Base-by-base conservation (phyloP, 228 moss, liverwort and hornwort species). In the Sphagnum magellanicum region DNA sequence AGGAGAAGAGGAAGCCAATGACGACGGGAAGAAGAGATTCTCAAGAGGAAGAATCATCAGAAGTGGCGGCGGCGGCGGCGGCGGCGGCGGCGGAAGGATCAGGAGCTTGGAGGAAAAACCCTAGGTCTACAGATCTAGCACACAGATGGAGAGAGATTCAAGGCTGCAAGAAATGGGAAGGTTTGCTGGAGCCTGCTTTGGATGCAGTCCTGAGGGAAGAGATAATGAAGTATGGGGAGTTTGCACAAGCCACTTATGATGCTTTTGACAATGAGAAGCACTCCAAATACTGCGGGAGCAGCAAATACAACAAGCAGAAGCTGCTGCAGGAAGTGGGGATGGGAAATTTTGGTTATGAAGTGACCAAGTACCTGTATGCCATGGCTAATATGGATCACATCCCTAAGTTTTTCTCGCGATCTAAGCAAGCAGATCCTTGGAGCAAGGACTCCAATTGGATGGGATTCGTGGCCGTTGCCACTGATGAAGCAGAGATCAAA, bases 101-200 rank as follows among this genome's bases (percentile, higher is more conserved):
- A 32, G 32, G 32, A 32, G 32, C 32, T 32, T 32, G 61, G 4
- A 61, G 16, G 61, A 16, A 8, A 8, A 53, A 57, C 53, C 52
- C 11, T 6, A 8, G 57, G 47, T 32, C 53, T 51, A 6, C 53
- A 59, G 49, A 69, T 13, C 50, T 81, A 64, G 87, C 77, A 1
- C 66, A 77, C 52, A 64, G 84, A 70, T 95, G 95, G 92, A 71
- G 83, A 13, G 85, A 87, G 48, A 78, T 92, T 53, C 84, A 87
- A 11, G 95, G 95, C 5, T 70, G 58, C 6, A 85, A 76, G 15
- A 17, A 89, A 17, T 91, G 91, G 89, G 16, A 70, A 32, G 84
- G 82, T 49, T 66, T 91, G 65, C 71, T 89, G 67, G 68, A 78
- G 5, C 87, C 87, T 5, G 32, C 32, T 32, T 49, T 91, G 49